Conservation (phyloP, 1,139 yeast species). For the Blastobotrys persicus region DNA sequence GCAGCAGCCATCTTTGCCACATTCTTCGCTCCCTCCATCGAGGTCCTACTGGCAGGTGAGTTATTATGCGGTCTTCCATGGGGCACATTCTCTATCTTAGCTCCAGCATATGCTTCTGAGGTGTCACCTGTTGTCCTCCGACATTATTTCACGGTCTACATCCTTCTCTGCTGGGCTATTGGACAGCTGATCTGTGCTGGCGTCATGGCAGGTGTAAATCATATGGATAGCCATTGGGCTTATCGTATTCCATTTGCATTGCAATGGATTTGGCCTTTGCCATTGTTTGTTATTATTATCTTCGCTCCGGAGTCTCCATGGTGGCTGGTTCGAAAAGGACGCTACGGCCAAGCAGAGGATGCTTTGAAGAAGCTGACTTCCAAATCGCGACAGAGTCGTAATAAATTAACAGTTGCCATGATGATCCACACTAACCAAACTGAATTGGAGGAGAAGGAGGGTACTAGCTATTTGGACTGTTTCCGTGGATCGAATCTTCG, state of each 20-base stretch:
- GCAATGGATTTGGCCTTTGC: slow-evolving; percentile 62
- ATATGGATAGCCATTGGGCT: slow-evolving; percentile 26
- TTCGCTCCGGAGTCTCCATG: slow-evolving; percentile 60
- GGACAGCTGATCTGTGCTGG: slow-evolving; percentile 40
- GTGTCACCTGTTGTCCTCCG: slow-evolving; percentile 47
- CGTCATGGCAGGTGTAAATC: slow-evolving; percentile 8
- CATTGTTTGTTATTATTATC: slow-evolving; percentile 49
- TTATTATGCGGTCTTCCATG: slow-evolving; percentile 45
- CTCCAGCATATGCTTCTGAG: slow-evolving; percentile 48
- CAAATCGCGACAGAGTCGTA: slow-evolving; percentile 21
- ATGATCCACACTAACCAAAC: slow-evolving; percentile 46
- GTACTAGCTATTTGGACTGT: slow-evolving; percentile 44
- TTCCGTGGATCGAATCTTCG: slow-evolving; percentile 48
- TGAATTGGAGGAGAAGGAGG: slow-evolving; percentile 40
- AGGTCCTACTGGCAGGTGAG: slow-evolving; percentile 43
- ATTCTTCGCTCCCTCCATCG: slow-evolving; percentile 44
- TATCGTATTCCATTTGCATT: slow-evolving; percentile 49
- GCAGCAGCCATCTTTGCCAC: slow-evolving; percentile 42
- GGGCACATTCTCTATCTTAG: slow-evolving; percentile 47
- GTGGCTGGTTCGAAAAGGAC: slow-evolving; percentile 46
- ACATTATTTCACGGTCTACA: slow-evolving; percentile 39
- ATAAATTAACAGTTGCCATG: slow-evolving; percentile 42
- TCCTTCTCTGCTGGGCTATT: slow-evolving; percentile 44
- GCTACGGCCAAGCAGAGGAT: slow-evolving; percentile 31
- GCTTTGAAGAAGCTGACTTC: slow-evolving; percentile 31